Evolutionary conservation across 31 red algal genomes (phyloP), one percentile per base, ranked within the genome.

Genomic region (Endocladia muricata): DNA sequence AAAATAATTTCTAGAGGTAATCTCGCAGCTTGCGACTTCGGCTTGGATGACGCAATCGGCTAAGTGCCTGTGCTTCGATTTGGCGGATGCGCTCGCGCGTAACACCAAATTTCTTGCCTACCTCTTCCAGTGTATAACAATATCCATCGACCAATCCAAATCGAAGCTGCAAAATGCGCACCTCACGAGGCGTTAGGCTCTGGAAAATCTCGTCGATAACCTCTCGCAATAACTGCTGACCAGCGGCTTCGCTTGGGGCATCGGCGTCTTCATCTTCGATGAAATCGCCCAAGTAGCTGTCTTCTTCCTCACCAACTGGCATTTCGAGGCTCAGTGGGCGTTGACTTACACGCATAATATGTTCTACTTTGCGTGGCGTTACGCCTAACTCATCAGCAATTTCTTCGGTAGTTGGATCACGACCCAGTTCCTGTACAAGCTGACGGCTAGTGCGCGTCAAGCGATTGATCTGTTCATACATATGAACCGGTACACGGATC

Each of bases 101-200:
- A 63, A 99, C 88, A 65, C 81, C 69, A 71, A 92, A 95, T 41
- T 85, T 77, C 21, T 56, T 57, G 1, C 93, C 97, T 78, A 99
- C 87, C 52, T 94, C 93, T 32, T 93, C 97, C 22, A 99, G 48
- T 42, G 93, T 93, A 66, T 94, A 96, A 7, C 73, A 64, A 30
- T 77, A 57, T 37, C 93, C 97, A 61, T 95, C 93, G 80, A 90
- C 88, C 70, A 96, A 77, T 1, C 97, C 97, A 52, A 91, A 99
- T 31, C 97, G 79, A 83, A 94, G 85, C 19, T 86, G 73, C 13
- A 99, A 77, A 15, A 99, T 85, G 74, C 91, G 74, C 30, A 73
- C 39, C 58, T 98, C 96, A 2, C 86, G 42, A 2, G 89, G 85
- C 22, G 68, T 82, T 31, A 98, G 59, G 26, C 68, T 73, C 30